Base-by-base conservation (phyloP, 2,329 filamentous ascomycete genomes). In the Alternaria triticina region DNA sequence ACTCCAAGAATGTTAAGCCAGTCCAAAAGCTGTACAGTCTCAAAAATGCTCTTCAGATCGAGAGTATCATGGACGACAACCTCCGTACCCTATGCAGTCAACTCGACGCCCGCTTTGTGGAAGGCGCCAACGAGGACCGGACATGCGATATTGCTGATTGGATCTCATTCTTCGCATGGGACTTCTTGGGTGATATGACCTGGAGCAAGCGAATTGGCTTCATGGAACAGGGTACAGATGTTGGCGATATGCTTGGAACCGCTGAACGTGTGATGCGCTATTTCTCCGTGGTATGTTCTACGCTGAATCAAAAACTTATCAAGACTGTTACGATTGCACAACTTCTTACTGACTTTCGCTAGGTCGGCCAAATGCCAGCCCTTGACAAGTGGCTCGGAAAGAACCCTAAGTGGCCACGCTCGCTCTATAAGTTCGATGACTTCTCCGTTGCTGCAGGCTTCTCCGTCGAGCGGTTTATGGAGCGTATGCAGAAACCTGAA, bases 131-230 rank as follows among this genome's bases (percentile, higher is more conserved):
- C 46, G 50, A 63, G 23, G 70, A 68, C 27, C 73, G 73, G 55
- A 70, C 73, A 3, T 76, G 73, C 65, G 74, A 77, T 59, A 74
- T 78, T 25, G 68, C 72, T 4, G 72, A 77, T 30, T 77, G 74
- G 76, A 73, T 78, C 30, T 75, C 69, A 7, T 78, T 66, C 56
- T 76, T 77, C 58, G 65, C 73, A 23, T 74, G 68, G 66, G 68
- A 71, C 46, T 70, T 82, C 7, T 68, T 84, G 1, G 79, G 79
- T 1, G 77, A 82, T 45, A 69, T 83, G 56, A 81, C 78, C 0
- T 83, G 82, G 64, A 75, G 77, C 17, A 77, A 79, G 64, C 76
- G 75, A n/a, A 73, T 83, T 8, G 82, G 82, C 1, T 83, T 83
- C 66, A 74, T 83, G 51, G 77, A 83, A 57, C 65, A 76, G 49